phyloP scores from a whole-genome alignment of 768 basidiomycete species.

The Rhodosporidiobolus sp. region DNA sequence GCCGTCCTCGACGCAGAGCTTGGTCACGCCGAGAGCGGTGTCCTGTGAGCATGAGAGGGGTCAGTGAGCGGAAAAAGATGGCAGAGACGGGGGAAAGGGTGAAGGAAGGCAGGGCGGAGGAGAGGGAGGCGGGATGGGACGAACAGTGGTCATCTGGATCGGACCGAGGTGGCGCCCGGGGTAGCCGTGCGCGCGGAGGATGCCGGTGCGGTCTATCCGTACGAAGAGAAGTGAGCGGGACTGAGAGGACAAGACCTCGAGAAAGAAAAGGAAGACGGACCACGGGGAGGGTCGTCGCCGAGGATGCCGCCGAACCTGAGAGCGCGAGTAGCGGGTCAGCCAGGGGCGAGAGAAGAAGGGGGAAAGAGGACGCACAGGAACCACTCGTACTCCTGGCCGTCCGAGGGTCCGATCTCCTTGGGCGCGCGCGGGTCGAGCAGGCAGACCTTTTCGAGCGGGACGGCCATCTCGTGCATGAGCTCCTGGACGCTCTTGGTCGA shows the following conservation, averaged over 20 bases:
- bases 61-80: background rate
- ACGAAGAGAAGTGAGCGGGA: background rate
- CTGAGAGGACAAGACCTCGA: background rate
- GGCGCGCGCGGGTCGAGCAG: slow-evolving; percentile 89
- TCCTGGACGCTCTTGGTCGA: slow-evolving; percentile 60
- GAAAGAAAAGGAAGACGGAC: slow-evolving; percentile 2
- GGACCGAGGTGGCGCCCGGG: slow-evolving; percentile 78
- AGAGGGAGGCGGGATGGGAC: background rate
- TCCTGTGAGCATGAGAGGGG: slow-evolving; percentile 51
- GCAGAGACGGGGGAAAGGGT: no score
- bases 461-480: slow-evolving; percentile 54
- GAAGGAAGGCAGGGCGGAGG: no score
- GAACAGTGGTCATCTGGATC: slow-evolving; percentile 86
- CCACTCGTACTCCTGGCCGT: slow-evolving; percentile 73
- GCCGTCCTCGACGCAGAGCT: slow-evolving; percentile 71
- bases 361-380: slow-evolving; percentile 61
- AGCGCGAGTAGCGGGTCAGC: background rate
- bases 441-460: slow-evolving; percentile 66
- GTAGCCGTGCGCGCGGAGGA: slow-evolving; percentile 81
- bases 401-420: slow-evolving; percentile 65
- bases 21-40: slow-evolving; percentile 88
- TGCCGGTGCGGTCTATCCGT: slow-evolving; percentile 69
- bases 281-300: slow-evolving; percentile 91
- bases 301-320: slow-evolving; percentile 47
- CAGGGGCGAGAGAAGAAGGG: background rate